Evolutionary conservation across 2,329 filamentous ascomycete species (phyloP).

Genomic region (Sporothrix sp.): DNA sequence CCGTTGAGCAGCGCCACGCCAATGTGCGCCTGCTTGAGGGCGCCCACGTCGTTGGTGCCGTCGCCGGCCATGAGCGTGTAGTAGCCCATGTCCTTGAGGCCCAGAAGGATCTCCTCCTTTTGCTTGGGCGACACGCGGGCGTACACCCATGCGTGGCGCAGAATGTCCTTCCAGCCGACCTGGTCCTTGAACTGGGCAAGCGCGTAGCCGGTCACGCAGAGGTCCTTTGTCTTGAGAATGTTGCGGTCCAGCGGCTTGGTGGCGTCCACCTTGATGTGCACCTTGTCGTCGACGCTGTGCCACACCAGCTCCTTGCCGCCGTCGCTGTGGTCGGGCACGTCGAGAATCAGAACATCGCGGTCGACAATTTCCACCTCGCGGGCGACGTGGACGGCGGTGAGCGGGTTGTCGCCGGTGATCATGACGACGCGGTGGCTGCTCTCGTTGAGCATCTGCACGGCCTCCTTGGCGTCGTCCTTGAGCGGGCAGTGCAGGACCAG

Average conservation of each 20-base stretch:
- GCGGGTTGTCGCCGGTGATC: constrained; percentile 97
- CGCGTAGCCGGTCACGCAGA: constrained; percentile 93
- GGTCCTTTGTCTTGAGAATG: constrained; percentile 76
- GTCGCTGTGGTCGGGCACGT: constrained; percentile 83
- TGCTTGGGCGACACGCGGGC: constrained; percentile 97
- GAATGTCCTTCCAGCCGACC: constrained; percentile 61
- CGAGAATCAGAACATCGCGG: constrained; percentile 85
- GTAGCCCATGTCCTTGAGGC: constrained; percentile 92
- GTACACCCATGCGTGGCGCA: constrained; percentile 93
- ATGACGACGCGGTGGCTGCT: constrained; percentile 97
- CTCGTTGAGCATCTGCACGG: constrained; percentile 95
- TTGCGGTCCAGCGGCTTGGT: constrained; percentile 68
- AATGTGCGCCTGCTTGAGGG: constrained; percentile 94
- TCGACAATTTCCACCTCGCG: constrained; percentile 96
- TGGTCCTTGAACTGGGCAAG: constrained; percentile 81
- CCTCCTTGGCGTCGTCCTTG: constrained; percentile 90
- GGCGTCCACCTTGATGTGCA: constrained; percentile 76
- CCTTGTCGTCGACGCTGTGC: constrained; percentile 88
- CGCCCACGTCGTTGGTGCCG: constrained; percentile 95
- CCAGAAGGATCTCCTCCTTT: constrained; percentile 96
- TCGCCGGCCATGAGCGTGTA: constrained; percentile 98
- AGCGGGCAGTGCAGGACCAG: constrained; percentile 89
- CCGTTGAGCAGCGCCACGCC: constrained; percentile 94
- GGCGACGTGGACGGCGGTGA: constrained; percentile 93
- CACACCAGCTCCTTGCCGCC: constrained; percentile 75